Conservation (phyloP, 1,284 basidiomycete species). For the Sparassis latifolia region DNA sequence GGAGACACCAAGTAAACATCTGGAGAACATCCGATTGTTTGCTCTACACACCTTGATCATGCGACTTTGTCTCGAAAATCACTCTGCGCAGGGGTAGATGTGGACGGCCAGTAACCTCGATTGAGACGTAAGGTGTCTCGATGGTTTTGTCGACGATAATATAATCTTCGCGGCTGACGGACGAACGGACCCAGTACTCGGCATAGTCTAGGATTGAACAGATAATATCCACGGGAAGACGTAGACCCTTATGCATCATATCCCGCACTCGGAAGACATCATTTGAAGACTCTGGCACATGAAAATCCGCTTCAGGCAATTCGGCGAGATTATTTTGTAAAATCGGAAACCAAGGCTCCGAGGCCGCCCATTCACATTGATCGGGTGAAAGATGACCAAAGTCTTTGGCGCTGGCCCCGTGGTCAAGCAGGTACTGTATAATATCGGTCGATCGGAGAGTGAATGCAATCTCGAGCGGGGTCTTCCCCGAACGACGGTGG, state of each 20-base stretch:
- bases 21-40: too few relatives aligned
- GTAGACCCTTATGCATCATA: background rate
- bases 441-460: background rate
- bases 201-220: background rate
- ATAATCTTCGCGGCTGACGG: background rate
- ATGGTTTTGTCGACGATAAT: background rate
- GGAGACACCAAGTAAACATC: too few relatives aligned
- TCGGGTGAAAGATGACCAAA: background rate
- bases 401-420: too few relatives aligned
- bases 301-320: background rate
- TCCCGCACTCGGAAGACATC: background rate
- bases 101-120: background rate
- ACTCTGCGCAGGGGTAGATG: background rate
- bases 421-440: background rate
- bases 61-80: background rate
- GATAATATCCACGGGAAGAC: background rate
- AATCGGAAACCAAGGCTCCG: background rate
- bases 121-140: background rate
- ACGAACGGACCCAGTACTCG: too few relatives aligned
- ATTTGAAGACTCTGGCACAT: background rate
- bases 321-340: background rate
- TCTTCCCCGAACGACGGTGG: background rate
- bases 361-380: background rate
- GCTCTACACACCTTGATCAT: background rate
- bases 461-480: background rate